phyloP scores from a whole-genome alignment of 2,329 filamentous ascomycete species.

The Paraphaeosphaeria minitans region DNA sequence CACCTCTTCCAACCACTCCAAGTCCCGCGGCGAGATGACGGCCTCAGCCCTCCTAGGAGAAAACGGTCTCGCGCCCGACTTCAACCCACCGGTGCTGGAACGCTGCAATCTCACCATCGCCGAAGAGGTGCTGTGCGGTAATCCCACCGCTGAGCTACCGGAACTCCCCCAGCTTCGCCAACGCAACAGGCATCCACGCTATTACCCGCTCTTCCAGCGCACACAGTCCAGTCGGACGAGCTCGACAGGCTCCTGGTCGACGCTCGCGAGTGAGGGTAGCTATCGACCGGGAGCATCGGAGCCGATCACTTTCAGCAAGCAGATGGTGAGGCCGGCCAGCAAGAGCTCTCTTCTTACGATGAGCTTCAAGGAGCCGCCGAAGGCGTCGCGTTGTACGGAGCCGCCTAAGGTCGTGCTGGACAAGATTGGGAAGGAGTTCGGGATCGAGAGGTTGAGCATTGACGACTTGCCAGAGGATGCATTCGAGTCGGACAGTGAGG shows the following conservation, averaged over 20 bases:
- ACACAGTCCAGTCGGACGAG: background rate
- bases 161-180: background rate
- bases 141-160: background rate
- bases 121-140: background rate
- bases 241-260: constrained; percentile 10
- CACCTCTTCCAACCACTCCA: background rate
- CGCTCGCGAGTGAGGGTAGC: constrained; percentile 1
- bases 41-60: constrained; percentile 16
- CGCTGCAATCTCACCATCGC: constrained; percentile 14
- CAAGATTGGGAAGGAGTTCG: constrained; percentile 10
- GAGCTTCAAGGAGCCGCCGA: constrained; percentile 8
- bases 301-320: constrained; percentile 15
- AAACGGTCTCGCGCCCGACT: constrained; percentile 12
- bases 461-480: constrained; percentile 7
- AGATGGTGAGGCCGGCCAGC: constrained; percentile 5
- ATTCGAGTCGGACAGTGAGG: constrained; percentile 12
- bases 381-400: background rate
- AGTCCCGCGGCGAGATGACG: constrained; percentile 14
- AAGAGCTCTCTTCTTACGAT: constrained; percentile 21
- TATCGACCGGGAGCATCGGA: background rate
- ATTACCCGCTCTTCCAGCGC: background rate
- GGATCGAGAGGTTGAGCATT: constrained; percentile 7
- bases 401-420: constrained; percentile 5
- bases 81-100: constrained; percentile 21
- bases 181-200: background rate